A percentile compares a stretch with the other conserved stretches of the same genome.
These are phyloP conservation scores for Penicillium aurantiogriseum DNA, from an alignment of 2,329 filamentous ascomycete species.

Conservation along the genomic window DNA sequence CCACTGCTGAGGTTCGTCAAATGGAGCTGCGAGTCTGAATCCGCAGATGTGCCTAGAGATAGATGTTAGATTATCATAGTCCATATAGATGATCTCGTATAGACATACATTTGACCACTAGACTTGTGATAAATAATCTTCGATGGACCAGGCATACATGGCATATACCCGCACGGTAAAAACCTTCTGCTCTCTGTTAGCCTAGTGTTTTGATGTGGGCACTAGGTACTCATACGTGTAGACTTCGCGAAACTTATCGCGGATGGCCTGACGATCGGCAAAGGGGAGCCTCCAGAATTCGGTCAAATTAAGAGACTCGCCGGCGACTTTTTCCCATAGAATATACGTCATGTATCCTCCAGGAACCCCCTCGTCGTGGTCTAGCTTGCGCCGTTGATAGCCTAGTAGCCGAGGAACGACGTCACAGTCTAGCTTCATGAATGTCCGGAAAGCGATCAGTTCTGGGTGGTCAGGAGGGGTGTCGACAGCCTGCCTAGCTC, in stretches of 20 bases:
- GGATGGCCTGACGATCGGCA: slow-evolving; percentile 4
- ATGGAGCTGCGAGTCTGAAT: not conserved
- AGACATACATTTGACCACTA: slow-evolving; percentile 4
- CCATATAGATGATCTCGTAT: not conserved
- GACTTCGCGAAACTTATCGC: slow-evolving; percentile 4
- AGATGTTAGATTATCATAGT: not conserved
- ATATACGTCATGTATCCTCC: slow-evolving; percentile 1
- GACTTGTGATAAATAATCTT: slow-evolving; percentile 5
- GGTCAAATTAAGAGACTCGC: slow-evolving; percentile 3
- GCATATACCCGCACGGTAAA: slow-evolving; percentile 2
- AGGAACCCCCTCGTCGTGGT: slow-evolving; percentile 1
- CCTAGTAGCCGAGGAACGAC: slow-evolving; percentile 4
- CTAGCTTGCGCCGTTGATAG: slow-evolving; percentile 4
- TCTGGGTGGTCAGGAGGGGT: not conserved
- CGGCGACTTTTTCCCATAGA: slow-evolving; percentile 5
- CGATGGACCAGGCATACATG: slow-evolving; percentile 5
- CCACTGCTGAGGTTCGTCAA: slow-evolving; percentile 5
- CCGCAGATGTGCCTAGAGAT: slow-evolving; percentile 6
- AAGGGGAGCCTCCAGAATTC: slow-evolving; percentile 6
- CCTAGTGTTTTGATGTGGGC: not conserved
- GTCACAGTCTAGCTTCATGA: not conserved
- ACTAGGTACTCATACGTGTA: slow-evolving; percentile 3
- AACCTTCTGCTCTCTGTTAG: slow-evolving; percentile 1
- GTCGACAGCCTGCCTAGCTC: not conserved
- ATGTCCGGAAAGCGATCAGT: slow-evolving; percentile 1